phyloP scores from a whole-genome alignment of 108 stramenopile species.

The Epithemia pelagica region DNA sequence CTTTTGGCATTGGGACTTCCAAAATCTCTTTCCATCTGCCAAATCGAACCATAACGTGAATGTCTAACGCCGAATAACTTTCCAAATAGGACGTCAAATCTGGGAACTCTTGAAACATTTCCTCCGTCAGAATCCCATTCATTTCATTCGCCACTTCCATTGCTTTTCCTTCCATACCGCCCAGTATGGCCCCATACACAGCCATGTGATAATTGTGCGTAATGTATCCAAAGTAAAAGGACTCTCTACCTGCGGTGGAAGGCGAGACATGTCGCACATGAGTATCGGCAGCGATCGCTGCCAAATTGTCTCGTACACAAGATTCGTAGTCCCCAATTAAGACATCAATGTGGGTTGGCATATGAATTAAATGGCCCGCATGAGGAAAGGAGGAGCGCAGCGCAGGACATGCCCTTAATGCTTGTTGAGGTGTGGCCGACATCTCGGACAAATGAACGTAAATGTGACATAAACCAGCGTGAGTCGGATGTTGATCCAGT shows the following conservation, averaged over 20 bases:
- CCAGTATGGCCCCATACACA: conserved; percentile 72
- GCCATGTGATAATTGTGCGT: conserved; percentile 83
- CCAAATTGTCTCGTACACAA: conserved; percentile 59
- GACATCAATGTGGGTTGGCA: conserved; percentile 85
- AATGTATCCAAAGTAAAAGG: conserved; percentile 85
- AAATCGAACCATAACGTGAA: conserved; percentile 80
- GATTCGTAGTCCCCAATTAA: conserved; percentile 80
- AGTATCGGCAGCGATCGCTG: conserved; percentile 69
- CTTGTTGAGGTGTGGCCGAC: conserved; percentile 60
- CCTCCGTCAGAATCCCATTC: conserved; percentile 47
- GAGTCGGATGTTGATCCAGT: conserved; percentile 47
- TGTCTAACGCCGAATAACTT: conserved; percentile 69
- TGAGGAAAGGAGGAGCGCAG: conserved; percentile 62
- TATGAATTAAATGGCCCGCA: conserved; percentile 80
- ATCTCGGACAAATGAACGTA: conserved; percentile 85
- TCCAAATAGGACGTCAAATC: conserved; percentile 73
- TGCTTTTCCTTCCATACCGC: conserved; percentile 69
- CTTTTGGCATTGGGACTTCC: conserved; percentile 44
- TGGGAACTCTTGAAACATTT: conserved; percentile 57
- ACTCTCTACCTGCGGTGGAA: conserved; percentile 58
- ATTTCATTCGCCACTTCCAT: conserved; percentile 57
- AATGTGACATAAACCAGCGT: conserved; percentile 81
- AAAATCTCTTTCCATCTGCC: conserved; percentile 78
- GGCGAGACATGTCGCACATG: conserved; percentile 51
- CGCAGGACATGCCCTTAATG: conserved; percentile 49